Evolutionary conservation across 768 basidiomycete genomes (phyloP), one percentile per base, ranked within the genome.

Genomic region (Rhizopogon vesiculosus): DNA sequence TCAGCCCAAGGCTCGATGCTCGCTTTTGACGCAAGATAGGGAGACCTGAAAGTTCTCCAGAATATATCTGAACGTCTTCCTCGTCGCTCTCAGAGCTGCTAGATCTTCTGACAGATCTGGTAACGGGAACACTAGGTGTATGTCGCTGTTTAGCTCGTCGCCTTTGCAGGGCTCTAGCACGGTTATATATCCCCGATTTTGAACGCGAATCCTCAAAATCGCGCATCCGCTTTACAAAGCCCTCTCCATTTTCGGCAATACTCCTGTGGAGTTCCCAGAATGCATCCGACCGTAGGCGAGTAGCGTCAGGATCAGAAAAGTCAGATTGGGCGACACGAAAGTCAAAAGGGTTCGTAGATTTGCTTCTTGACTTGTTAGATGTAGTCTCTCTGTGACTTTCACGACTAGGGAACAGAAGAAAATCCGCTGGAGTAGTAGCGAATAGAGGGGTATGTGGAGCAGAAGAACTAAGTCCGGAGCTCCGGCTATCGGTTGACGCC

Each of bases 221-320:
- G 54, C 84, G 84, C 87, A 90, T 89, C 51, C 84, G 83, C 54
- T 75, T 79, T 12, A 90, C 78, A 46, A 89, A 76, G 7, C 83
- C 81, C 61, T 89, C 86, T 18, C 84, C 86, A 59, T 74, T 82
- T 60, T 87, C 81, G 29, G 76, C 75, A 19, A 89, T 76, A 58
- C 80, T 86, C 62, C 77, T 75, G 43, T 76, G 82, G 40, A 90
- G 78, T 59, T 87, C 85, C 68, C 78, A 76, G 57, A 87, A 87
- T 5, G 88, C 87, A 54, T 74, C 75, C 0, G 85, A 82, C 55
- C 82, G 81, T 48, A 87, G 71, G 42, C 73, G 76, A 35, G 66
- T 67, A 5, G 82, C 69, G 46, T 76, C 74, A 5, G 56, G 64
- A 15, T 66, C 48, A 31, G 68, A 61, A 28, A 56, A 56, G 28